Evolutionary conservation across 2,329 filamentous ascomycete genomes (phyloP).

Genomic region (Monosporascus cannonballus): DNA sequence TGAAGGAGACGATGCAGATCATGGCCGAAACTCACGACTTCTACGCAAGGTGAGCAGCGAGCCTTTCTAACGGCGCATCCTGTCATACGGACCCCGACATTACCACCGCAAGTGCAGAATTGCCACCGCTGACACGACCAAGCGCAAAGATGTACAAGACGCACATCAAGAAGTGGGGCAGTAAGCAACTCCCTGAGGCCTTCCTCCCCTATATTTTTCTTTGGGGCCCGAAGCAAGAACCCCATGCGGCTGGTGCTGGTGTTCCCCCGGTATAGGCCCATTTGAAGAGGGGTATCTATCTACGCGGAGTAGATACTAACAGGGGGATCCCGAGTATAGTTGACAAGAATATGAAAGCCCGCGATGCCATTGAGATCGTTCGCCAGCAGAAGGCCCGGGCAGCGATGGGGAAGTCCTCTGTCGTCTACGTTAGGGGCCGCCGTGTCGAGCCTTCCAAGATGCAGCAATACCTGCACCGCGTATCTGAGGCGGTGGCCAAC

Average conservation of each 20-base stretch:
- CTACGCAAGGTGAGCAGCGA: slow-evolving; percentile 32
- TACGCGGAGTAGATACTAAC: neutral
- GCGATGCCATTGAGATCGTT: slow-evolving; percentile 25
- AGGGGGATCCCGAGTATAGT: neutral
- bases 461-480: slow-evolving; percentile 19
- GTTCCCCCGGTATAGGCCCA: neutral
- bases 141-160: slow-evolving; percentile 26
- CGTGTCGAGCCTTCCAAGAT: slow-evolving; percentile 22
- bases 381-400: slow-evolving; percentile 23
- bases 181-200: neutral
- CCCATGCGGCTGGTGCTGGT: neutral
- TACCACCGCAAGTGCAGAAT: neutral
- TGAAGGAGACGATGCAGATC: slow-evolving; percentile 23
- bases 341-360: slow-evolving; percentile 26
- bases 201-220: neutral
- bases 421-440: slow-evolving; percentile 22
- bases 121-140: slow-evolving; percentile 4
- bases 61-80: neutral
- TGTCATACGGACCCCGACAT: neutral
- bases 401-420: slow-evolving; percentile 21
- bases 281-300: neutral
- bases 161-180: slow-evolving; percentile 25
- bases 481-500: slow-evolving; percentile 19
- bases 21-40: slow-evolving; percentile 42
- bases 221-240: neutral